Evolutionary conservation across 768 basidiomycete genomes (phyloP).

Genomic region (Jaapia argillacea): DNA sequence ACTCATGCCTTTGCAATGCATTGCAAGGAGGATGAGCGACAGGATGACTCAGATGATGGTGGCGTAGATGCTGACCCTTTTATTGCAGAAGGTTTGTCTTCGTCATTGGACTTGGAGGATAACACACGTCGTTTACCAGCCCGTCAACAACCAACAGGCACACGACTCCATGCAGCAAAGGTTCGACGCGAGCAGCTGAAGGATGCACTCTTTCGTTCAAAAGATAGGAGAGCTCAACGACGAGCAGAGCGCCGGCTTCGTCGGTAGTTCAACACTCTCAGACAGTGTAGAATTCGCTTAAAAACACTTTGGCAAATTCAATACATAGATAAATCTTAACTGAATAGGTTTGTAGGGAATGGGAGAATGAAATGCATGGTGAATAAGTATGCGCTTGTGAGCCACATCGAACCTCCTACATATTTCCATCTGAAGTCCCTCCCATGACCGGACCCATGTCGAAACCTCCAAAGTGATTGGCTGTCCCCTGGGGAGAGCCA

Average conservation of each 20-base stretch:
- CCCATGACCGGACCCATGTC: no score
- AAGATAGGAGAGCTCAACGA: not conserved
- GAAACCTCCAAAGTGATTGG: no score
- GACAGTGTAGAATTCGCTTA: not conserved
- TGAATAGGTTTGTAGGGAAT: not conserved
- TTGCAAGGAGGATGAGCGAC: conserved; percentile 17
- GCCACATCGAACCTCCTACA: no score
- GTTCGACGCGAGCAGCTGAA: conserved; percentile 1
- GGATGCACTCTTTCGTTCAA: not conserved
- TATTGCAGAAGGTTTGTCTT: conserved; percentile 14
- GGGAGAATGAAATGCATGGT: not conserved
- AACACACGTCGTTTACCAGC: not conserved
- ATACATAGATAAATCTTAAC: not conserved
- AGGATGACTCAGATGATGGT: conserved; percentile 5
- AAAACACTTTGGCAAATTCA: not conserved
- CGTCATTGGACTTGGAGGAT: conserved; percentile 3
- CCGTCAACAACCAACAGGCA: not conserved
- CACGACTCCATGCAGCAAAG: not conserved
- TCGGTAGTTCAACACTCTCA: not conserved
- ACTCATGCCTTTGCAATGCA: conserved; percentile 21
- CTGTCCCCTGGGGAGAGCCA: no score
- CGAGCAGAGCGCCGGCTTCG: not conserved
- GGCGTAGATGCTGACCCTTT: conserved; percentile 11
- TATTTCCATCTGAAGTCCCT: no score
- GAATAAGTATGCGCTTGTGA: not conserved